Conservation (phyloP, 345 rosid species). For the Draba incana region DNA sequence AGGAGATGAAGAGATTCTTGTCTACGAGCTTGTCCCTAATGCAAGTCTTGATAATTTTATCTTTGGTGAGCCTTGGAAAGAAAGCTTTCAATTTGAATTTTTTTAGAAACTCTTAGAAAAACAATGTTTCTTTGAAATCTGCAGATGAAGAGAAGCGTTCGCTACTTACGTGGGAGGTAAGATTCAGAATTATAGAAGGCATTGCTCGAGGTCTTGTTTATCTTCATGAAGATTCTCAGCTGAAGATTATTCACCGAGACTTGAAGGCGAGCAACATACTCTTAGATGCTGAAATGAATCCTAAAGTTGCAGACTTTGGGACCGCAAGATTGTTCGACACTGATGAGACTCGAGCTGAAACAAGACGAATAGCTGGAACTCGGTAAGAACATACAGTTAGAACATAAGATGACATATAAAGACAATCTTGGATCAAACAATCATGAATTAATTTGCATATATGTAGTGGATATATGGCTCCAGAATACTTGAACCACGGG, state of each 20-base stretch:
- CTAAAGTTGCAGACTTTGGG: conserved; percentile 46
- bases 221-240: conserved; percentile 44
- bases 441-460: neutral
- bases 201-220: conserved; percentile 38
- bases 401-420: no score
- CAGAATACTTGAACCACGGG: conserved; percentile 43
- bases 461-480: conserved; percentile 63
- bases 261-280: conserved; percentile 41
- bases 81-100: no score
- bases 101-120: no score
- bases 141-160: conserved; percentile 32
- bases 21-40: conserved; percentile 55
- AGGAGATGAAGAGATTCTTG: conserved; percentile 48
- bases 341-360: conserved; percentile 35
- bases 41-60: conserved; percentile 50
- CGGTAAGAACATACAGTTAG: conserved; percentile 27
- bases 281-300: conserved; percentile 37
- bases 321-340: conserved; percentile 37
- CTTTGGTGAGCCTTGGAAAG: conserved; percentile 38
- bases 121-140: neutral
- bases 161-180: conserved; percentile 33
- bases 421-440: neutral
- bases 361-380: conserved; percentile 41
- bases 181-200: conserved; percentile 39
- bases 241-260: conserved; percentile 37